Percentiles rank a stretch among this genome's conserved stretches.
Evolutionary conservation across 2,329 filamentous ascomycete species (phyloP).

Genomic region (Pseudogymnoascus sp.): DNA sequence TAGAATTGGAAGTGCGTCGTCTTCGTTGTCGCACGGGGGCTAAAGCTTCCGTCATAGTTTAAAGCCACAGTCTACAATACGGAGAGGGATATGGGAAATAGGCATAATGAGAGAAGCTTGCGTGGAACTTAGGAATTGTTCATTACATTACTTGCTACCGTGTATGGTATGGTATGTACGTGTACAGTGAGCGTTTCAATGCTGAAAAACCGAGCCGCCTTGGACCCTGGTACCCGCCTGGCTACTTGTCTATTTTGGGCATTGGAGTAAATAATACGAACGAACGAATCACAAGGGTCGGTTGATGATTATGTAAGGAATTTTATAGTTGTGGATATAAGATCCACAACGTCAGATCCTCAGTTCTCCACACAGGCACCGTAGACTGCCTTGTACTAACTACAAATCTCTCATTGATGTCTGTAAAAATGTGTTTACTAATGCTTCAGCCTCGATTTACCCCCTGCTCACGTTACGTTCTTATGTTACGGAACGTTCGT

Average conservation of each 20-base stretch:
- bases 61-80: neutral
- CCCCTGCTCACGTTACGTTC: neutral
- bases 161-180: neutral
- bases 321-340: neutral
- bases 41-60: neutral
- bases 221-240: neutral
- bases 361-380: neutral
- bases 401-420: neutral
- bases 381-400: neutral
- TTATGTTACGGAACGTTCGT: neutral
- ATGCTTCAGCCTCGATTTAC: neutral
- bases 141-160: neutral
- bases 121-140: neutral
- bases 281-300: neutral
- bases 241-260: neutral
- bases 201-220: neutral
- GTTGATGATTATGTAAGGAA: neutral
- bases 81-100: neutral
- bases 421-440: neutral
- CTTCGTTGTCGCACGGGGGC: neutral
- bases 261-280: neutral
- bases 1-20: constrained; percentile 1
- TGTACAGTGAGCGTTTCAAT: neutral
- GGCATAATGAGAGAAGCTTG: neutral
- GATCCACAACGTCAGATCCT: neutral